A percentile compares a stretch with the other conserved stretches of the same genome.
Conservation (phyloP, 106 monocot species). For the Acorus gramineus region DNA sequence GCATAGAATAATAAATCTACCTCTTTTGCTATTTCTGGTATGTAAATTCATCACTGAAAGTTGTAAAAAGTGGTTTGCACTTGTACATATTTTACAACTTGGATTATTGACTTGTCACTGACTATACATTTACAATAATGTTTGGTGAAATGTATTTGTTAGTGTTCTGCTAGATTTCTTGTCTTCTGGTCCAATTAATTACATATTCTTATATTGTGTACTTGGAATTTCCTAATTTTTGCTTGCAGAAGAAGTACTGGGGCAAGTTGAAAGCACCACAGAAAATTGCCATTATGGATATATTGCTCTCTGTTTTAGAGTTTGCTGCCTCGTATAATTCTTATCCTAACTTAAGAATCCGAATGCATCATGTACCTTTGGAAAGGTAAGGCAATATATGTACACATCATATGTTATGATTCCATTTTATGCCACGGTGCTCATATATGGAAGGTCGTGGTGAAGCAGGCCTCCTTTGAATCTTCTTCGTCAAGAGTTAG, state of each 20-base stretch:
- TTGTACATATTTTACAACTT: no score
- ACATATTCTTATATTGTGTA: background rate
- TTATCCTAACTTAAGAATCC: constrained; percentile 63
- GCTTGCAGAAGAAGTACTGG: constrained; percentile 76
- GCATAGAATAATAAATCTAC: no score
- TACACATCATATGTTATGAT: background rate
- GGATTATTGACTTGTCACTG: no score
- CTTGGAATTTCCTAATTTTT: background rate
- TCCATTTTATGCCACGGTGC: background rate
- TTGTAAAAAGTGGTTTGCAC: no score
- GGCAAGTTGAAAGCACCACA: constrained; percentile 60
- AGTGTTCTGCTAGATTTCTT: constrained; percentile 2
- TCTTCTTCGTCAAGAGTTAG: constrained; percentile 89
- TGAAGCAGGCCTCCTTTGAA: constrained; percentile 77
- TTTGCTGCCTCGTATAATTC: constrained; percentile 95
- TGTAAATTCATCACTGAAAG: no score
- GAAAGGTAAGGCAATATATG: constrained; percentile 43
- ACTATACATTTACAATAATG: no score
- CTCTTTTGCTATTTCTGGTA: no score
- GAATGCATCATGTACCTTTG: constrained; percentile 70
- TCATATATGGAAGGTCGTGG: constrained; percentile 4
- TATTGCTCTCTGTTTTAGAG: constrained; percentile 70
- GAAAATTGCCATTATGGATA: constrained; percentile 90
- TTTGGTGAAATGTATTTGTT: no score
- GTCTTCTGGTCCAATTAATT: background rate